Percentiles rank a stretch among this genome's conserved stretches.
Evolutionary conservation across 2,329 filamentous ascomycete genomes (phyloP).

Genomic region (Chaetoscypha palmicola): DNA sequence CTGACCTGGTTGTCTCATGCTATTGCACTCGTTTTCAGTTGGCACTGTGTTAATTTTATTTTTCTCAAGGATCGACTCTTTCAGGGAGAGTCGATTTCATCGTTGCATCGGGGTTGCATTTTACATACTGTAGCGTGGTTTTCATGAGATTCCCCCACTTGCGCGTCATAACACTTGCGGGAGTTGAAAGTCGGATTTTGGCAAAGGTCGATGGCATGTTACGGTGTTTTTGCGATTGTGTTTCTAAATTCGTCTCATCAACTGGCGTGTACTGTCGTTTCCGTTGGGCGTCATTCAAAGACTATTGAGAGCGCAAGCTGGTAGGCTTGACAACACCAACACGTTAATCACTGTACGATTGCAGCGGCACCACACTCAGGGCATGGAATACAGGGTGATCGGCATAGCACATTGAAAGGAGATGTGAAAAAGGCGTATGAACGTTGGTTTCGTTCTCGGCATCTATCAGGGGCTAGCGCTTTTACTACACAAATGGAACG

Average conservation of each 20-base stretch:
- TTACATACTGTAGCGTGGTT: conserved; percentile 29
- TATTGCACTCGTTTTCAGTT: conserved; percentile 16
- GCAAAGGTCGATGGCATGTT: conserved; percentile 26
- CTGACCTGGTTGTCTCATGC: conserved; percentile 12
- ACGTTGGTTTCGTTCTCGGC: conserved; percentile 14
- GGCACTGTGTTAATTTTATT: conserved; percentile 17
- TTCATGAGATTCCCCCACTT: conserved; percentile 31
- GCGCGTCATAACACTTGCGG: conserved; percentile 27
- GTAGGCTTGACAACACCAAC: conserved; percentile 23
- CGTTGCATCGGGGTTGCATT: conserved; percentile 28
- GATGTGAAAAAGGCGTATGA: conserved; percentile 26
- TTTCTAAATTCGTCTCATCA: conserved; percentile 14
- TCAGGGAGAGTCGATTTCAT: conserved; percentile 23
- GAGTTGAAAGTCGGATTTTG: conserved; percentile 28
- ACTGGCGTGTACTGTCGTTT: conserved; percentile 25
- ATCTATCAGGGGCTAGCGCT: conserved; percentile 14
- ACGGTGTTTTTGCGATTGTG: conserved; percentile 21
- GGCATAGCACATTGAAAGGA: conserved; percentile 21
- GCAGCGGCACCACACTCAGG: conserved; percentile 15
- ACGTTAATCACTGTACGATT: conserved; percentile 22
- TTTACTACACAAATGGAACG: conserved; percentile 1
- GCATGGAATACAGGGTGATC: conserved; percentile 21
- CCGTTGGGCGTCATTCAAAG: conserved; percentile 23
- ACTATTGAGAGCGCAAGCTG: conserved; percentile 26
- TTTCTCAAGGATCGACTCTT: conserved; percentile 18